Conservation (phyloP, 192 early-diverging fungal genomes). For the Thoreauomyces humboldtii region DNA sequence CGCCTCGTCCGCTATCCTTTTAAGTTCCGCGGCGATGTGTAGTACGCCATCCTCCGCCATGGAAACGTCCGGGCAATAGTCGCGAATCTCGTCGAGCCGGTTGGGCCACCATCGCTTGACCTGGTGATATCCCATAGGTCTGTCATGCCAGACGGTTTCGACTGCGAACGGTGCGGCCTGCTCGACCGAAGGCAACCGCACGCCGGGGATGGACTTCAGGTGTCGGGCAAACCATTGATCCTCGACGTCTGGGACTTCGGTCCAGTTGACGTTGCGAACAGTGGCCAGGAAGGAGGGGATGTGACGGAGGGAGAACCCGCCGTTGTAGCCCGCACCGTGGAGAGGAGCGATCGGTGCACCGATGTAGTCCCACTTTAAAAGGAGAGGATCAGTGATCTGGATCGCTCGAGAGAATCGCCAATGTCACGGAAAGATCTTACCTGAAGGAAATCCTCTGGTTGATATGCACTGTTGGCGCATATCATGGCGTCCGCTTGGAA, state of each 20-base stretch:
- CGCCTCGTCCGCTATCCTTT: background rate
- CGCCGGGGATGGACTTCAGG: background rate
- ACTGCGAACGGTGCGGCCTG: background rate
- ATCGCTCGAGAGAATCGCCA: too few species aligned
- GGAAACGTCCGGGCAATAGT: background rate
- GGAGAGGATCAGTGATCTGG: too few species aligned
- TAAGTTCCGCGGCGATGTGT: background rate
- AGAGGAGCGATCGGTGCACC: background rate
- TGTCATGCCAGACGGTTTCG: background rate
- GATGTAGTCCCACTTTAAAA: background rate
- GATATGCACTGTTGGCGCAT: conserved; percentile 8
- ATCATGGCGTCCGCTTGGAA: conserved; percentile 16
- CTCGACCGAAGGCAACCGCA: background rate
- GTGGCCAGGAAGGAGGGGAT: background rate
- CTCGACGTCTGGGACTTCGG: background rate
- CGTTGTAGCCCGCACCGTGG: background rate
- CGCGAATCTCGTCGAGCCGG: background rate
- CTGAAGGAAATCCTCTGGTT: conserved; percentile 15
- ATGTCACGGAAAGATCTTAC: too few species aligned
- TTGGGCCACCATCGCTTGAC: background rate
- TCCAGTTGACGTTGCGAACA: background rate
- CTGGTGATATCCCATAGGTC: conserved; percentile 4
- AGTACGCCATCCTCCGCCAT: background rate
- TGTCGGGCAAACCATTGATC: background rate
- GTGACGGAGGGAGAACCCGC: conserved; percentile 1